Evolutionary conservation across 2,329 filamentous ascomycete species (phyloP).

Genomic region (Meredithiella fracta): DNA sequence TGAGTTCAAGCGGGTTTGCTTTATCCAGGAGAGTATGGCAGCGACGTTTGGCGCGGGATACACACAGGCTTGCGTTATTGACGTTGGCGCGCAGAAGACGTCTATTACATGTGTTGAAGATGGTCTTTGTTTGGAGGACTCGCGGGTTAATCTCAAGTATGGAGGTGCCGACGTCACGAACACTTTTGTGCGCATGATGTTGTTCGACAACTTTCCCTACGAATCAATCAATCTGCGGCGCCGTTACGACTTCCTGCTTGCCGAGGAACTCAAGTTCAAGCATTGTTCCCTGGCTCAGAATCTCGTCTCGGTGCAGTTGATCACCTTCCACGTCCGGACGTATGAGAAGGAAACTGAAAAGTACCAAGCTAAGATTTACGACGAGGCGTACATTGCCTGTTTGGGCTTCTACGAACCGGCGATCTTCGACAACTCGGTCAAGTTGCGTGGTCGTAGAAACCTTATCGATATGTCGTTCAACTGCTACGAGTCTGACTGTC

Average conservation of each 20-base stretch:
- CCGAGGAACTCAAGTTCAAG: conserved; percentile 89
- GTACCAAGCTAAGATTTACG: conserved; percentile 92
- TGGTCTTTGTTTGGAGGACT: conserved; percentile 86
- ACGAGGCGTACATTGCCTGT: conserved; percentile 84
- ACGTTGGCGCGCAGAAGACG: conserved; percentile 93
- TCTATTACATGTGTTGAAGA: conserved; percentile 95
- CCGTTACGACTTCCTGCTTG: conserved; percentile 81
- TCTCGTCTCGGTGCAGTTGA: conserved; percentile 74
- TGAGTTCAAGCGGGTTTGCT: conserved; percentile 74
- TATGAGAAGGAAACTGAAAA: conserved; percentile 80
- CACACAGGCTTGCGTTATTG: conserved; percentile 84
- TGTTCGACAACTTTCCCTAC: conserved; percentile 91
- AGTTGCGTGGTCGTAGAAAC: conserved; percentile 63
- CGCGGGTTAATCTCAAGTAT: conserved; percentile 84
- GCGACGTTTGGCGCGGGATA: conserved; percentile 92
- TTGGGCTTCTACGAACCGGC: conserved; percentile 87
- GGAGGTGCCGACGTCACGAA: conserved; percentile 88
- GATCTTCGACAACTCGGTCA: conserved; percentile 69
- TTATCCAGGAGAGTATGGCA: conserved; percentile 90
- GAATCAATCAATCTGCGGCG: conserved; percentile 80
- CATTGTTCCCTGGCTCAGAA: conserved; percentile 83
- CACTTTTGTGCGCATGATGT: conserved; percentile 93
- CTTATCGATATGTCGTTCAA: conserved; percentile 81
- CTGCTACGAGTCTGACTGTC: conserved; percentile 71
- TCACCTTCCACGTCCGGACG: conserved; percentile 78